Evolutionary conservation across 176 grass and related monocot species (phyloP), one percentile per base, ranked within the genome.

Genomic region (Eragrostis curvula): DNA sequence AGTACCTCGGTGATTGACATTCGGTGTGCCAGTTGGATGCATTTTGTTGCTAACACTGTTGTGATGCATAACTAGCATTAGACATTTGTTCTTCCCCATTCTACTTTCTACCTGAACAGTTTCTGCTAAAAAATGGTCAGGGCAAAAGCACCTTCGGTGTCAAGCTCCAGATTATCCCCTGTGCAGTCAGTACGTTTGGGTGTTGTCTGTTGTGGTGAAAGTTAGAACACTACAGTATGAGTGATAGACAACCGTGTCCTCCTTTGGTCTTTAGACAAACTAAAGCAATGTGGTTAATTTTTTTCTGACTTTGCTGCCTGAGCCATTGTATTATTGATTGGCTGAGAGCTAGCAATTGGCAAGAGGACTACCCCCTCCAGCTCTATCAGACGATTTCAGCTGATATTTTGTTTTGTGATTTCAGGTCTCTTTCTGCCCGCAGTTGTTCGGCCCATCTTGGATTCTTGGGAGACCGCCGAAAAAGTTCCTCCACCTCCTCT

Each of bases 351-450:
- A 36, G 32, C 32, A 36, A 36, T 36, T n/a, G n/a, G n/a, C n/a
- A n/a, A 10, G 8, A 70, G 55, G 45, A 16, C 5, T 66, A n/a
- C n/a, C n/a, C n/a, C n/a, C n/a, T 21, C 18, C 52, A 21, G 18
- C 55, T 77, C 27, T 71, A 3, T 24, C 36, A 62, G 52, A 56
- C 9, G 17, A 74, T 18, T 66, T 75, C 7, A 71, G 9, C 20
- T 77, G 42, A 91, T 47, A 5, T 52, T 43, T 83, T 55, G 42
- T 21, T 74, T 24, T 93, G 61, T 68, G 75, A 87, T 89, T 84
- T 81, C 87, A 99, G 96, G 96, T 84, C 73, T 99, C 21, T 94
- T 99, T 77, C 93, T 99, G 85, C 96, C 96, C 8, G 93, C 93
- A 73, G 87, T 99, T 66, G 93, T 99, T 58, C 91, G 97, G 53